Evolutionary conservation across 306 rosid species (phyloP).

Genomic region (Cajanus cajan): DNA sequence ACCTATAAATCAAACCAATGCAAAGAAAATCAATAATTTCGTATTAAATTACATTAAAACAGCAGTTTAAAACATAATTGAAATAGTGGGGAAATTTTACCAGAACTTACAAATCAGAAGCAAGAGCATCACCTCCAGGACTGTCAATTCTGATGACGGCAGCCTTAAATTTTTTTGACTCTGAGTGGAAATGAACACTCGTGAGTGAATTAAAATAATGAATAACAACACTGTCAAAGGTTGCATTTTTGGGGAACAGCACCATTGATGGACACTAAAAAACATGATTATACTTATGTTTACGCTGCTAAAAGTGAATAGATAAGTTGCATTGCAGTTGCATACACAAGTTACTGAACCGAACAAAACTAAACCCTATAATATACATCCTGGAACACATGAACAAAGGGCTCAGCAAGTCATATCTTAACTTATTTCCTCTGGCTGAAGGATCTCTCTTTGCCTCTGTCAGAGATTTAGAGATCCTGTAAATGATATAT

Average conservation of each 20-base stretch:
- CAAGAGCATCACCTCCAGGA: conserved; percentile 99
- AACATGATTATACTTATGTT: background rate
- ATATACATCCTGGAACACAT: background rate
- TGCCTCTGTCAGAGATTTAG: background rate
- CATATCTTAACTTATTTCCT: background rate
- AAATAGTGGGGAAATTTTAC: conserved; percentile 22
- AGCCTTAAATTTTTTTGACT: conserved; percentile 75
- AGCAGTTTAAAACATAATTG: conserved; percentile 21
- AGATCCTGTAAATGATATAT: background rate
- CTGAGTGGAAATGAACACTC: conserved; percentile 43
- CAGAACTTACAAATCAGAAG: conserved; percentile 93
- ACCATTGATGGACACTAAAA: background rate
- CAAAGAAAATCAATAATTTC: conserved; percentile 1
- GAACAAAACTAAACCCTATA: background rate
- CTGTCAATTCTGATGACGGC: conserved; percentile 91
- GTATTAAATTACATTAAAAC: conserved; percentile 19
- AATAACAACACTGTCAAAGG: background rate
- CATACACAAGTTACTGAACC: background rate
- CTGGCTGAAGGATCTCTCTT: background rate
- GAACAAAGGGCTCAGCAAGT: conserved; percentile 7
- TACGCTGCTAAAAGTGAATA: background rate
- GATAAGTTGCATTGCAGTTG: background rate
- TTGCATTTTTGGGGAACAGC: conserved; percentile 9
- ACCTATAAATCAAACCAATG: conserved; percentile 16
- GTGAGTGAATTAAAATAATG: conserved; percentile 1